phyloP scores from a whole-genome alignment of 2,329 filamentous ascomycete species.

The Phoma sp. region DNA sequence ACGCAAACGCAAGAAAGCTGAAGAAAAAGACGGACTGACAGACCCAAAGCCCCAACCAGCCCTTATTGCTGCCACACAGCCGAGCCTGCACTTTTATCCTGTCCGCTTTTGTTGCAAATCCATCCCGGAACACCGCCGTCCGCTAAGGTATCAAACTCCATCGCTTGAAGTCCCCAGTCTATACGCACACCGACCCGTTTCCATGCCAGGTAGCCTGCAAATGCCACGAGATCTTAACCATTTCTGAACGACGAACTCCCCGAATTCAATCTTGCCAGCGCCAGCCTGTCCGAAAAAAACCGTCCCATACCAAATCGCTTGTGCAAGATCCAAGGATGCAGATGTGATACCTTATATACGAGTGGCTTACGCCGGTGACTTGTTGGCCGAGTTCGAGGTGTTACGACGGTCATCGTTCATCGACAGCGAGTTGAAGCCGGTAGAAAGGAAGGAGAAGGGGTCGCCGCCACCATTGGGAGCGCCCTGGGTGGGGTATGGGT shows the following conservation, averaged over 20 bases:
- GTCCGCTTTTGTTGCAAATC: constrained; percentile 43
- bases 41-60: constrained; percentile 17
- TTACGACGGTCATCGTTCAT: constrained; percentile 67
- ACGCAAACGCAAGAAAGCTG: constrained; percentile 9
- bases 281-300: constrained; percentile 46
- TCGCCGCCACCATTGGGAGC: constrained; percentile 73
- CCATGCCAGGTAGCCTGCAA: constrained; percentile 47
- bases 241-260: constrained; percentile 48
- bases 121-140: constrained; percentile 44
- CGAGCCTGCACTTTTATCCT: constrained; percentile 38
- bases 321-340: constrained; percentile 42
- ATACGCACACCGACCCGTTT: constrained; percentile 43
- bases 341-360: constrained; percentile 46
- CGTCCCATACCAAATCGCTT: constrained; percentile 45
- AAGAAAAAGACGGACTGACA: constrained; percentile 12
- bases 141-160: constrained; percentile 50
- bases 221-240: constrained; percentile 50
- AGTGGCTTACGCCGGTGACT: constrained; percentile 49
- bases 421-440: constrained; percentile 74
- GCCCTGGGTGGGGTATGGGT: constrained; percentile 80
- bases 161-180: constrained; percentile 48
- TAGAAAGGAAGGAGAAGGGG: constrained; percentile 80
- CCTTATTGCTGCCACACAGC: constrained; percentile 6
- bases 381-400: constrained; percentile 48
- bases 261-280: constrained; percentile 45